These are phyloP conservation scores for Colletotrichum plurivorum DNA, from an alignment of 2,329 filamentous ascomycete genomes.

Conservation along the genomic window DNA sequence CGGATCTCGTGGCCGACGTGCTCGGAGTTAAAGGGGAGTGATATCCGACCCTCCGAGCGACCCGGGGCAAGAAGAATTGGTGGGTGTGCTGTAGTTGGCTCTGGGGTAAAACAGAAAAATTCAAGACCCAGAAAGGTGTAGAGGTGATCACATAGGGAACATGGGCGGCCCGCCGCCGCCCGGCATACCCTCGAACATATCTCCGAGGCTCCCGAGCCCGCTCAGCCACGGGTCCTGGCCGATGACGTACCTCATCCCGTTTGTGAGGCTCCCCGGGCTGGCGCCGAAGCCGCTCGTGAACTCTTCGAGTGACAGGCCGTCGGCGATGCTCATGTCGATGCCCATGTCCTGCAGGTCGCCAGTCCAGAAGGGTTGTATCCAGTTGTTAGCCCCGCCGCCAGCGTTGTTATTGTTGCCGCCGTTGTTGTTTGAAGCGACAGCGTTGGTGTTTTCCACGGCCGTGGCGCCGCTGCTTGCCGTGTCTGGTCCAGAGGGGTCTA, in stretches of 20 bases:
- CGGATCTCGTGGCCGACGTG: neutral
- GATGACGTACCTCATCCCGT: conserved; percentile 53
- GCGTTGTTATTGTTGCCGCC: conserved; percentile 4
- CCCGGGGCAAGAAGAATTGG: neutral
- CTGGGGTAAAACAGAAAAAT: neutral
- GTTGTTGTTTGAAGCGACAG: neutral
- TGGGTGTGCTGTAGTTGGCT: no score
- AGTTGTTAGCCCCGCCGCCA: conserved; percentile 8
- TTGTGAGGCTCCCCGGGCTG: conserved; percentile 31
- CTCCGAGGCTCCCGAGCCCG: conserved; percentile 48
- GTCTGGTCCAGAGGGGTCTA: conserved; percentile 16
- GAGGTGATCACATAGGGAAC: conserved; percentile 51
- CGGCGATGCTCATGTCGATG: conserved; percentile 34
- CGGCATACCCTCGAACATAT: conserved; percentile 53
- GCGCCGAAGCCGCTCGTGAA: conserved; percentile 38
- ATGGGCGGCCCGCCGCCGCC: conserved; percentile 46
- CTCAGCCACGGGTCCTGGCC: conserved; percentile 57
- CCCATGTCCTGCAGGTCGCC: conserved; percentile 35
- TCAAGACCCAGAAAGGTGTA: neutral
- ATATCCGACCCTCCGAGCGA: neutral
- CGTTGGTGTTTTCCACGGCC: conserved; percentile 1
- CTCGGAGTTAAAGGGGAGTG: neutral
- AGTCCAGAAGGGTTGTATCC: conserved; percentile 21
- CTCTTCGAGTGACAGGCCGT: conserved; percentile 39
- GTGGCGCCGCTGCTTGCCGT: conserved; percentile 23